Evolutionary conservation across 768 basidiomycete species (phyloP).

Genomic region (Lactarius sanguifluus): DNA sequence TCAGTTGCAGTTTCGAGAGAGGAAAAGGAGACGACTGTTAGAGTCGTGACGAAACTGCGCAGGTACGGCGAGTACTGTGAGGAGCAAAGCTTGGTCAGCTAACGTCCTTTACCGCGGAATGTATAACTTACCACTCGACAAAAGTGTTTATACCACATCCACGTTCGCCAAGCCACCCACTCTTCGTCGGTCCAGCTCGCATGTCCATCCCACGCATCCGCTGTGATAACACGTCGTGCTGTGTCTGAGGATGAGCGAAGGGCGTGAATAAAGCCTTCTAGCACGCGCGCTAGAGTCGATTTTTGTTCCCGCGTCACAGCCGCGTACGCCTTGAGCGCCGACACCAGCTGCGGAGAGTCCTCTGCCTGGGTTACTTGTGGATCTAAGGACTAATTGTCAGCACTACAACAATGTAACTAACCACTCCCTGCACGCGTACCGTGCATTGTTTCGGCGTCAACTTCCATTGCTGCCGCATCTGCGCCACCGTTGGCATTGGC

Average conservation of each 20-base stretch:
- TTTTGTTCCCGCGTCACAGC: conserved; percentile 78
- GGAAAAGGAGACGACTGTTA: conserved; percentile 66
- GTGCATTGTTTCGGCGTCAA: conserved; percentile 72
- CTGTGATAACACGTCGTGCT: conserved; percentile 56
- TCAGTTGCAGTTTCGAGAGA: conserved; percentile 59
- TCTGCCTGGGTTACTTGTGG: conserved; percentile 47
- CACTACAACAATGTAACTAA: background rate
- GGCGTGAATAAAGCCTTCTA: conserved; percentile 68
- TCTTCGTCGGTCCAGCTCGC: conserved; percentile 67
- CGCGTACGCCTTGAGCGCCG: conserved; percentile 71
- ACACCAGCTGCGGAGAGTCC: conserved; percentile 68
- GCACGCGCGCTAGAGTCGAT: conserved; percentile 63
- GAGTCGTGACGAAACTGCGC: conserved; percentile 68
- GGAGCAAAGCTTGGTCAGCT: conserved; percentile 15
- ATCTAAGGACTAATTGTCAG: conserved; percentile 9
- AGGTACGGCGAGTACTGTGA: conserved; percentile 76
- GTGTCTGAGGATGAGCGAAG: conserved; percentile 41
- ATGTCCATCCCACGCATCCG: conserved; percentile 69
- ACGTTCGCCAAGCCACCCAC: conserved; percentile 85
- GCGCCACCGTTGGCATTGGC: conserved; percentile 49
- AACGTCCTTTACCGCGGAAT: background rate
- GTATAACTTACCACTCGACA: conserved; percentile 65
- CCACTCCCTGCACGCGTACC: conserved; percentile 40
- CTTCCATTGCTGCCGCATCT: conserved; percentile 54
- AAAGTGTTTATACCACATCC: conserved; percentile 92